Conservation (phyloP, 176 grass and related monocot genomes). For the Musa troglodytarum region DNA sequence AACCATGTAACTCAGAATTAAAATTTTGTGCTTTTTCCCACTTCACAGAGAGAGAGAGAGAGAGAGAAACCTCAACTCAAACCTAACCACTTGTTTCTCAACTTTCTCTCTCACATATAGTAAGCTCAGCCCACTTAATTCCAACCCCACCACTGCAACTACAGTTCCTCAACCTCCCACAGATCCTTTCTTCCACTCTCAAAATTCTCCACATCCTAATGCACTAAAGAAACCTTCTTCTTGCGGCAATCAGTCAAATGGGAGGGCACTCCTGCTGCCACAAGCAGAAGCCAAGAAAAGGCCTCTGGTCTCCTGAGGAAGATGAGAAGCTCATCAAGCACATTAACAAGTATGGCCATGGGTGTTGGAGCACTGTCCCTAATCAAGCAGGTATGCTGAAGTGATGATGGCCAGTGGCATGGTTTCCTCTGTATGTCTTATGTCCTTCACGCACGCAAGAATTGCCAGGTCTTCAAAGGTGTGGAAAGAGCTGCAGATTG, state of each 20-base stretch:
- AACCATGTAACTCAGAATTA: neutral
- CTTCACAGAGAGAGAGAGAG: too few relatives aligned
- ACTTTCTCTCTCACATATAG: neutral
- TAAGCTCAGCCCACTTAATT: too few relatives aligned
- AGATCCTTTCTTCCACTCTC: neutral
- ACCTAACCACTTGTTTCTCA: neutral
- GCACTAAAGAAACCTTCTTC: neutral
- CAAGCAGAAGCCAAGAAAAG: constrained; percentile 17
- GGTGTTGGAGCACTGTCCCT: constrained; percentile 16
- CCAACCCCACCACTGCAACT: neutral
- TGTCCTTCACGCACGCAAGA: neutral
- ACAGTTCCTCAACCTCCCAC: neutral
- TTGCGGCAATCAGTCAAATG: neutral
- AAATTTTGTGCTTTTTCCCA: too few relatives aligned
- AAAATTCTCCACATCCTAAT: neutral
- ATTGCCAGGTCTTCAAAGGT: constrained; percentile 11
- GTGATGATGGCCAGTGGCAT: too few relatives aligned
- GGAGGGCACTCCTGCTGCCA: constrained; percentile 17
- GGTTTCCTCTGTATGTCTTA: neutral
- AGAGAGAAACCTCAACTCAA: neutral
- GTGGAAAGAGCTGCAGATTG: constrained; percentile 13
- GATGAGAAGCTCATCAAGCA: constrained; percentile 13
- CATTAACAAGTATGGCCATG: constrained; percentile 10
- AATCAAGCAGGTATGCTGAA: constrained; percentile 7
- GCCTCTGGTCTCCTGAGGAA: constrained; percentile 12